phyloP scores from a whole-genome alignment of 2,329 filamentous ascomycete species.

The Aspergillus sp. region DNA sequence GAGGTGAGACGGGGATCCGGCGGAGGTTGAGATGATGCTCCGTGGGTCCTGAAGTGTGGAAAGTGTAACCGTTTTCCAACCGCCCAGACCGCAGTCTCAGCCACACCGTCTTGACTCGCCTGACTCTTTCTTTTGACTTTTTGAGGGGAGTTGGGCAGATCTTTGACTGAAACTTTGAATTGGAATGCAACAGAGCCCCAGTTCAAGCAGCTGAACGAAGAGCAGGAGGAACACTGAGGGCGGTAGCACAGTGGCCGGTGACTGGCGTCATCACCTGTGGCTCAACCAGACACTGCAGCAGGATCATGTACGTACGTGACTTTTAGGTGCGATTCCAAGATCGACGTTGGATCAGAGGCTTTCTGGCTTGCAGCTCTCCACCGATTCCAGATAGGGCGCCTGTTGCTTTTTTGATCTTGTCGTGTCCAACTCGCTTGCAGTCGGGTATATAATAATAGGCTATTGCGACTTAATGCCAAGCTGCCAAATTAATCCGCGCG shows the following conservation, averaged over 20 bases:
- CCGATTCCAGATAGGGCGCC: conserved; percentile 1
- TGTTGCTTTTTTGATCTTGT: not conserved
- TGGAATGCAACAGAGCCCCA: not conserved
- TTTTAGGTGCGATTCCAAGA: not conserved
- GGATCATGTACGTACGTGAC: not conserved
- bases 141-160: conserved; percentile 1
- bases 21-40: conserved; percentile 3
- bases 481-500: not conserved
- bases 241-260: conserved; percentile 8
- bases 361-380: conserved; percentile 1
- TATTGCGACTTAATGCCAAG: not conserved
- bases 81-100: not conserved
- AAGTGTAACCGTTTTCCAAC: conserved; percentile 14
- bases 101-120: not conserved
- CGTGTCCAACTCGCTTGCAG: not conserved
- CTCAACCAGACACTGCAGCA: conserved; percentile 7
- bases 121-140: conserved; percentile 1
- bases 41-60: conserved; percentile 15
- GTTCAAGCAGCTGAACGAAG: not conserved
- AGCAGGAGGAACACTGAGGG: not conserved
- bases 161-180: not conserved
- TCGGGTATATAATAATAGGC: not conserved
- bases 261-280: conserved; percentile 18
- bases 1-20: conserved; percentile 16
- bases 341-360: not conserved